phyloP scores from a whole-genome alignment of 805 yeast species.

The Saturnispora ahearnii region DNA sequence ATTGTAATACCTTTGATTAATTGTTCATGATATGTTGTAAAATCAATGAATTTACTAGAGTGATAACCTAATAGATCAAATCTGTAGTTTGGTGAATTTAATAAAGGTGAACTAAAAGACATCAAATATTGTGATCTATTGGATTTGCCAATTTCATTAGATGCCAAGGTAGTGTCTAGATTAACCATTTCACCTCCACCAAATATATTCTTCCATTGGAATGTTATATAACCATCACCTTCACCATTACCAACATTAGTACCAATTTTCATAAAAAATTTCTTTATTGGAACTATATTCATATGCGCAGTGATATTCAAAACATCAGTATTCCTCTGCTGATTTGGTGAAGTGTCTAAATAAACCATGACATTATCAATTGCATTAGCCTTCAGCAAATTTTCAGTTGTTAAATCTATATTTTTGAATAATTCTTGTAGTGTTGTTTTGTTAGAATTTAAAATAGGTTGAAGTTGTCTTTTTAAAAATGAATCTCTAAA shows the following conservation, averaged over 20 bases:
- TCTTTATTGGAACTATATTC: constrained; percentile 48
- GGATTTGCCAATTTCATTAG: constrained; percentile 37
- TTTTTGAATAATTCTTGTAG: constrained; percentile 32
- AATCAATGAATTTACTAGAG: constrained; percentile 40
- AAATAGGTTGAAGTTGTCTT: constrained; percentile 39
- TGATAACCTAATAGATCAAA: constrained; percentile 33
- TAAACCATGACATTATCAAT: constrained; percentile 34
- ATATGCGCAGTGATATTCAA: constrained; percentile 24
- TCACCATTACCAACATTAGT: constrained; percentile 95
- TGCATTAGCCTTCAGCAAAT: constrained; percentile 35
- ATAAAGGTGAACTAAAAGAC: constrained; percentile 38
- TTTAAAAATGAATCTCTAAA: constrained; percentile 39
- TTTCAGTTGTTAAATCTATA: constrained; percentile 36
- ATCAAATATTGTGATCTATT: constrained; percentile 42
- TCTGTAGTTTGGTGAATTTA: constrained; percentile 32
- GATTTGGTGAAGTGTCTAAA: constrained; percentile 22
- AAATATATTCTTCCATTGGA: constrained; percentile 51
- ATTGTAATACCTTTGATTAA: constrained; percentile 34
- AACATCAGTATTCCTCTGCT: constrained; percentile 2
- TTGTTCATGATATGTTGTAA: constrained; percentile 38
- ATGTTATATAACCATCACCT: constrained; percentile 85
- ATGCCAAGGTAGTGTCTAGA: constrained; percentile 36
- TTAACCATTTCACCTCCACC: constrained; percentile 48
- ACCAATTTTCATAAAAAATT: constrained; percentile 80
- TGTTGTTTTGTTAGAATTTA: constrained; percentile 18